A percentile compares a stretch with the other conserved stretches of the same genome.
phyloP scores from a whole-genome alignment of 805 yeast species.

The Maudiozyma serrabonitensis region DNA sequence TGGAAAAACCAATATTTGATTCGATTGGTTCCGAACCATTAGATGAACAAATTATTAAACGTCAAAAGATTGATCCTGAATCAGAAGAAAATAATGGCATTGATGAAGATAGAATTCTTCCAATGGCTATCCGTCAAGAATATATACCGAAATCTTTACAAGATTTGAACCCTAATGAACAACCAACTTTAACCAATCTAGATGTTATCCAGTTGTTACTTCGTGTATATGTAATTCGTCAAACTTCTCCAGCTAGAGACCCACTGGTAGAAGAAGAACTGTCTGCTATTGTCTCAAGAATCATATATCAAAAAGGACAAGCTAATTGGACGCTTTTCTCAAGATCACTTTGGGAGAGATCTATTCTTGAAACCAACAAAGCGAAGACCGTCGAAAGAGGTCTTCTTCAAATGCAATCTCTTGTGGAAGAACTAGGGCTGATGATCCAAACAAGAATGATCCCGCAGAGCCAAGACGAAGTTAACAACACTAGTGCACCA shows the following conservation, averaged over 20 bases:
- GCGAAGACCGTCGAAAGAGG: slow-evolving; percentile 91
- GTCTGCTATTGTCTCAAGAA: slow-evolving; percentile 63
- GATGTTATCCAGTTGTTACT: slow-evolving; percentile 71
- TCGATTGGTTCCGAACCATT: slow-evolving; percentile 42
- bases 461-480: slow-evolving; percentile 31
- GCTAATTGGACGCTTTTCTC: slow-evolving; percentile 65
- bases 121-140: slow-evolving; percentile 53
- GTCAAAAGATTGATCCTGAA: slow-evolving; percentile 18
- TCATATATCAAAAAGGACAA: slow-evolving; percentile 40
- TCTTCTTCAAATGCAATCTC: slow-evolving; percentile 80
- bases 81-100: slow-evolving; percentile 25
- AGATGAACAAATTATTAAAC: slow-evolving; percentile 33
- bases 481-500: slow-evolving; percentile 31
- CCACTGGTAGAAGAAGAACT: slow-evolving; percentile 73
- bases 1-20: slow-evolving; percentile 69
- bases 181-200: slow-evolving; percentile 58
- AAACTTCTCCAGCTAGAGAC: slow-evolving; percentile 63
- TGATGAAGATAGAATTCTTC: slow-evolving; percentile 41
- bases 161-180: slow-evolving; percentile 67
- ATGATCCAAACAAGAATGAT: slow-evolving; percentile 47
- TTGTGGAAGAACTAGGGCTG: slow-evolving; percentile 80
- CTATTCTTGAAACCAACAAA: slow-evolving; percentile 67
- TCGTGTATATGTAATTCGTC: slow-evolving; percentile 51
- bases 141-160: slow-evolving; percentile 48
- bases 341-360: slow-evolving; percentile 83